Percentiles rank a stretch among this genome's conserved stretches.
These are phyloP conservation scores for Platanthera zijinensis DNA, from an alignment of 106 monocot genomes.

Conservation along the genomic window DNA sequence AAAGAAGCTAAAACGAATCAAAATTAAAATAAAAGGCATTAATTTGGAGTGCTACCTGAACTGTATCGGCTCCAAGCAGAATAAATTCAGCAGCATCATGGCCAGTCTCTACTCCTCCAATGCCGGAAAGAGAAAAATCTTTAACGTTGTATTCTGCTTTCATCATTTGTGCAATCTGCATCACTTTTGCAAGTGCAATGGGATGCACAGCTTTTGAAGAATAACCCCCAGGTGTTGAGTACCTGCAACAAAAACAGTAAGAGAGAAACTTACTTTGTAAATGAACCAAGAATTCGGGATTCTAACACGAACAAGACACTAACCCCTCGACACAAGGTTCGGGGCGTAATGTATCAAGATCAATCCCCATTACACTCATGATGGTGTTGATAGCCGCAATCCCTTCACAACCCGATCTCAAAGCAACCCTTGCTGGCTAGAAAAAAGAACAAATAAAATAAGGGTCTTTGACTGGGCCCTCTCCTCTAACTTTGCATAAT, in stretches of 20 bases:
- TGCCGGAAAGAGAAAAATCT: constrained; percentile 75
- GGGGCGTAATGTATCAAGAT: constrained; percentile 85
- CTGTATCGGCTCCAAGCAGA: constrained; percentile 91
- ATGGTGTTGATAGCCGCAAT: constrained; percentile 96
- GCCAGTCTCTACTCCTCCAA: constrained; percentile 94
- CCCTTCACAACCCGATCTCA: constrained; percentile 85
- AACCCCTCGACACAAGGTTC: constrained; percentile 98
- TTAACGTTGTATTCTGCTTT: constrained; percentile 54
- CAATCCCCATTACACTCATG: constrained; percentile 97
- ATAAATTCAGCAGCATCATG: constrained; percentile 91
- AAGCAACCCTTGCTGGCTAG: constrained; percentile 80
- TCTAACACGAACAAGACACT: constrained; percentile 13
- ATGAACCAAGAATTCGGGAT: constrained; percentile 4
- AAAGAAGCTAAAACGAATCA: too few species aligned
- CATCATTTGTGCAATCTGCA: constrained; percentile 96
- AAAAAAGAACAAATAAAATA: constrained; percentile 12
- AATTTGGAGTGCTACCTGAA: constrained; percentile 46
- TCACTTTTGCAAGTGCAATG: constrained; percentile 96
- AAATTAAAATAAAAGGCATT: too few species aligned
- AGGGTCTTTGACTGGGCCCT: not conserved
- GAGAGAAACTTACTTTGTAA: not conserved
- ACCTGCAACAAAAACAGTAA: constrained; percentile 33
- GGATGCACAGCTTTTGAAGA: constrained; percentile 94
- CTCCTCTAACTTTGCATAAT: too few species aligned
- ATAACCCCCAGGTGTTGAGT: constrained; percentile 94